Percentiles rank a stretch among this genome's conserved stretches.
Conservation (phyloP, 176 grass and related monocot species). For the Paspalum vaginatum region DNA sequence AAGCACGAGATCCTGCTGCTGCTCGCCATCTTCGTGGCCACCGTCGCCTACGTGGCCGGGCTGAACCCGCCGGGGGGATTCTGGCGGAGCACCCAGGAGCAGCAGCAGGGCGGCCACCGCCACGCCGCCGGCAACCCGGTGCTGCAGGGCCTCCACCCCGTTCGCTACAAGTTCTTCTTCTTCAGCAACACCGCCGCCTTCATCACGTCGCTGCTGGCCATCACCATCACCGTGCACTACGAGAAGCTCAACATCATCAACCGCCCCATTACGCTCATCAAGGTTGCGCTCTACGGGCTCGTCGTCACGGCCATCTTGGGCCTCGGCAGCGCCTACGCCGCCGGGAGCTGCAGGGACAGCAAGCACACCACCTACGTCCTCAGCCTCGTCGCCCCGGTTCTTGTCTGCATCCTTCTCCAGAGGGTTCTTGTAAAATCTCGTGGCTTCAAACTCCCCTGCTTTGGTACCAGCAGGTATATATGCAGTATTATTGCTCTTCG, state of each 20-base stretch:
- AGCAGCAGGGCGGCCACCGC: background rate
- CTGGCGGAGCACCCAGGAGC: background rate
- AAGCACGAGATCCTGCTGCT: background rate
- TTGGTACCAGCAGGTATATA: too few relatives aligned
- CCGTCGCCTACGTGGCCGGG: conserved; percentile 20
- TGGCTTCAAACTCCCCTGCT: too few relatives aligned
- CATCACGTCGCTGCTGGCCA: background rate
- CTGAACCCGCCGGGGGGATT: conserved; percentile 29
- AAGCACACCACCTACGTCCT: background rate
- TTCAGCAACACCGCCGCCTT: conserved; percentile 1
- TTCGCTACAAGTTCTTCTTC: conserved; percentile 5
- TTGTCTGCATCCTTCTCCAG: background rate
- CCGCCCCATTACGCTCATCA: background rate
- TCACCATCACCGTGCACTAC: background rate
- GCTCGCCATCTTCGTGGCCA: conserved; percentile 20
- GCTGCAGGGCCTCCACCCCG: background rate
- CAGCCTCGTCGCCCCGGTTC: background rate
- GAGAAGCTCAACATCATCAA: background rate
- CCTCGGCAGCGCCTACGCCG: background rate
- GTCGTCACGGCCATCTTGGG: background rate
- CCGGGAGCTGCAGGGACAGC: conserved; percentile 28
- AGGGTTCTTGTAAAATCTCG: too few relatives aligned
- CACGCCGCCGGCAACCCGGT: background rate
- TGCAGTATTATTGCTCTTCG: too few relatives aligned
- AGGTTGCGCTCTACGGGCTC: background rate